Evolutionary conservation across 2,329 filamentous ascomycete species (phyloP).

Genomic region (Claviceps africana): DNA sequence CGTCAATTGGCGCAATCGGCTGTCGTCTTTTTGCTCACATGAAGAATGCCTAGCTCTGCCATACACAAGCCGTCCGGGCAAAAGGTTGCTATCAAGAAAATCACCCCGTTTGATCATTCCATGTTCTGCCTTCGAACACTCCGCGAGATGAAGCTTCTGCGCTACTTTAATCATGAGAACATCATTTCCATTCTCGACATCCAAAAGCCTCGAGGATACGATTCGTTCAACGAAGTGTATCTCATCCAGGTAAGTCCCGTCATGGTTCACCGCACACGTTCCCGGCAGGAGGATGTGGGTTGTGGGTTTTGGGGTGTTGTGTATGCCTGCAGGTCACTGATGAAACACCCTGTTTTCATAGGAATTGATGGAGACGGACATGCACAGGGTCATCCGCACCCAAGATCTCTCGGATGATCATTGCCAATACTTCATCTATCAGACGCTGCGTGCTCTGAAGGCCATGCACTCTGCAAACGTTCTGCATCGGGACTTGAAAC

Average conservation of each 20-base stretch:
- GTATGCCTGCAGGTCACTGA: background rate
- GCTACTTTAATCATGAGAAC: constrained; percentile 99
- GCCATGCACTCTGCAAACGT: constrained; percentile 99
- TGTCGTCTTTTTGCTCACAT: background rate
- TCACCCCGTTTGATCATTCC: constrained; percentile 96
- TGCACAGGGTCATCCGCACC: constrained; percentile 97
- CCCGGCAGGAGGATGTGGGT: background rate
- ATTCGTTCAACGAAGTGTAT: constrained; percentile 94
- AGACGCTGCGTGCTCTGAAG: constrained; percentile 92
- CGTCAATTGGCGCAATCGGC: background rate
- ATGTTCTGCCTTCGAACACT: constrained; percentile 96
- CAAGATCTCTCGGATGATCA: constrained; percentile 98
- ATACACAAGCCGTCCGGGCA: constrained; percentile 96
- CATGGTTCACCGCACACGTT: background rate
- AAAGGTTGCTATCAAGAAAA: constrained; percentile 99
- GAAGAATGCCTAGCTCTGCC: constrained; percentile 52
- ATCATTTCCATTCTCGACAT: constrained; percentile 99
- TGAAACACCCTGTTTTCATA: constrained; percentile 20
- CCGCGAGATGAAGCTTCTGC: constrained; percentile 96
- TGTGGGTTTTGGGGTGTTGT: no score
- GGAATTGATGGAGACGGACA: constrained; percentile 99
- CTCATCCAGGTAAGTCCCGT: constrained; percentile 70
- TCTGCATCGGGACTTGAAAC: constrained; percentile 91
- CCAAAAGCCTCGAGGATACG: constrained; percentile 92
- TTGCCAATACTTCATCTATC: constrained; percentile 99